Base-by-base conservation (phyloP, 208 protist genomes). In the Leishmania lainsoni region DNA sequence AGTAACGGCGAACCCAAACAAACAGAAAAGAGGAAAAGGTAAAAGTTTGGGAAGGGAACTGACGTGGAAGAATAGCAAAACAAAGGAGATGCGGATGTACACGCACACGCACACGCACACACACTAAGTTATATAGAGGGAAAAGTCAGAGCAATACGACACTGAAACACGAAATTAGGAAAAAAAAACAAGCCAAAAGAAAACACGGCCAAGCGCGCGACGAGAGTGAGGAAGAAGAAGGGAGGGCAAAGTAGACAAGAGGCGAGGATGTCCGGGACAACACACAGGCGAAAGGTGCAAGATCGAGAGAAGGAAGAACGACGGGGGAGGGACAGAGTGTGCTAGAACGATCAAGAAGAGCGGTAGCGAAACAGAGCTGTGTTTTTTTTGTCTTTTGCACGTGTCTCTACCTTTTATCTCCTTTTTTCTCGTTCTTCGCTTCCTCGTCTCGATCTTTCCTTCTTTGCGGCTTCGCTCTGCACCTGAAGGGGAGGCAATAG, bases 111-210 rank as follows among this genome's bases (percentile, higher is more conserved):
- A 58, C 54, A 58, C 54, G 26, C 17, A 26, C 54, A 26, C 54
- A 58, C 54, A 39, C 42, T 59, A 32, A 61, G 35, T 59, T 2
- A 48, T 59, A 35, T 66, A 22, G 32, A 58, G 61, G 66, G 6
- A 84, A 32, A 73, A 54, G 5, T 52, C 63, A 68, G 76, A 70
- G 22, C 75, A 75, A 71, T 70, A 70, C 20, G 26, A 42, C 26
- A 76, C 63, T 20, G 35, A 75, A 81, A 66, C 10, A 26, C 35
- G 74, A 77, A 52, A n/a, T 32, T 16, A 71, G 49, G 58, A 52
- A 35, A 63, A 52, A 35, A 63, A 8, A 66, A 68, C 35, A 80
- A 17, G 58, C 10, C 10, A 70, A 80, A 54, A 73, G 51, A 65
- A 73, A 70, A 73, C 48, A 61, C 42, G 42, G 42, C 42, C 42